phyloP scores from a whole-genome alignment of 208 protist genomes.

The Blastocrithidia nonstop region DNA sequence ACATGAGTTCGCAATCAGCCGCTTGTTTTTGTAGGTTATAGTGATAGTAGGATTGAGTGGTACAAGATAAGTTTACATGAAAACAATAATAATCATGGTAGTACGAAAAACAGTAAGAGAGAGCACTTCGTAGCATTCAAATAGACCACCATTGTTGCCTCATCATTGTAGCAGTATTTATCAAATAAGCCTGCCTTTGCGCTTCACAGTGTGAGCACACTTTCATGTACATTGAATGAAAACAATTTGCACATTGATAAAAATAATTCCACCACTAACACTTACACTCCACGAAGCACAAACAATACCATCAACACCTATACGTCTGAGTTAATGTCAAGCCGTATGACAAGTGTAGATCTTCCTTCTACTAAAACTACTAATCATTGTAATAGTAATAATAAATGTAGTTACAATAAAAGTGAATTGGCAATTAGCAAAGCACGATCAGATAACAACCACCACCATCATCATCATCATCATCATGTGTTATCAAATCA shows the following conservation, averaged over 20 bases:
- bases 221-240: background rate
- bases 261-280: background rate
- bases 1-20: slow-evolving; percentile 74
- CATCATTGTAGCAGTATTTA: background rate
- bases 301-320: background rate
- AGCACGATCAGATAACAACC: no score
- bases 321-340: background rate
- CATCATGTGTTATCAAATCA: slow-evolving; percentile 1
- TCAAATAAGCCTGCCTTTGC: background rate
- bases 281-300: background rate
- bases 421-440: no score
- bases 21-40: slow-evolving; percentile 67
- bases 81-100: background rate
- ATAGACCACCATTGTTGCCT: background rate
- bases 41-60: slow-evolving; percentile 50
- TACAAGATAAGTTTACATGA: slow-evolving; percentile 33
- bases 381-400: no score
- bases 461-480: background rate
- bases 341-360: no score
- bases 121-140: background rate
- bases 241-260: background rate
- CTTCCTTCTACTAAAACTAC: no score
- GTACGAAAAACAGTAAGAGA: background rate
- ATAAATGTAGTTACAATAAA: no score
- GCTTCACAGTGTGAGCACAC: no score